Evolutionary conservation across 306 rosid species (phyloP), one percentile per base, ranked within the genome.

Genomic region (Pterocarpus santalinus): DNA sequence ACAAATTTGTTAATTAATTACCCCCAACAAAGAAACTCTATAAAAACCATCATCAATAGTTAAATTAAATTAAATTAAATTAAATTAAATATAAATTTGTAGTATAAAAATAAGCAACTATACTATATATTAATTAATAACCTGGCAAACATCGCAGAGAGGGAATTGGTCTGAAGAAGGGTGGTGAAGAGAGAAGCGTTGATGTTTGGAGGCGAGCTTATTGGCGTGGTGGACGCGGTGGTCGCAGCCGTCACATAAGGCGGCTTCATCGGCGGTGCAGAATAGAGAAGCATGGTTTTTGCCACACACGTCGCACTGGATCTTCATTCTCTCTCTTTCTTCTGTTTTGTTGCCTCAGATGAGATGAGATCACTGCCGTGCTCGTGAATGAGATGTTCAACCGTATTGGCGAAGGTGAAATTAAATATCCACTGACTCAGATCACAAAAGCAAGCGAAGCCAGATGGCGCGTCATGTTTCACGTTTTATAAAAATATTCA

Each of bases 181-280:
- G 76, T 60, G 88, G 51, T 85, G 86, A 65, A 94, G 95, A 65
- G 98, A 90, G 79, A 95, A 90, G 64, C 98, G 98, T 1, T 85
- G 91, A 84, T 95, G 98, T 71, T 93, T 95, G 80, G 98, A 93
- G 65, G 97, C 99, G 47, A 91, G 96, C 81, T 93, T 93, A 80
- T 95, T 95, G 80, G 97, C 99, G 33, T 90, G 92, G 89, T 95
- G 99, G 90, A 95, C 94, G 5, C 93, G 93, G 83, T 88, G 96
- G 83, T 95, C 99, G 71, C 98, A 93, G 75, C 75, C 73, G 73
- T 76, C 82, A 32, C 99, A 95, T 5, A 95, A 92, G 34, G 90
- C 97, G 7, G 99, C 99, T 84, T 95, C 99, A 66, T 95, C 98
- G 78, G 98, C 96, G 78, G 96, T 93, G 90, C 98, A 95, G 88